These are phyloP conservation scores for Paracorniculantispora psalliotae DNA, from an alignment of 2,329 filamentous ascomycete genomes.

Conservation along the genomic window DNA sequence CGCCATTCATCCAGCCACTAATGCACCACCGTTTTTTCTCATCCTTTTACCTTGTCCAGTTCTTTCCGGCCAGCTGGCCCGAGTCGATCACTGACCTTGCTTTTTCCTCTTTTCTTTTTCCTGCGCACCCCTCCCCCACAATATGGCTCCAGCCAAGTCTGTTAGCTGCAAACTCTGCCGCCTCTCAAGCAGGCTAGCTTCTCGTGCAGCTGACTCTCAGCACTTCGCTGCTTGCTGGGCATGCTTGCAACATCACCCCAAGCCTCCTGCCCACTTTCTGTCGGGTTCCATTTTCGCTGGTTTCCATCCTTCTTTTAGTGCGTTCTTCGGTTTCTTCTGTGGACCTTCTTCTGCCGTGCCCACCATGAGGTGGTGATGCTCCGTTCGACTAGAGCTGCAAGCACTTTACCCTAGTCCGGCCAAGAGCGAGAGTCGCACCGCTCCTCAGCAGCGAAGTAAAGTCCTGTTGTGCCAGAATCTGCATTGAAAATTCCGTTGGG, in stretches of 20 bases:
- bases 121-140: slow-evolving; percentile 8
- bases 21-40: neutral
- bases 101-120: neutral
- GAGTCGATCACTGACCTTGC: neutral
- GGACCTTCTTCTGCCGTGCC: neutral
- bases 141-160: neutral
- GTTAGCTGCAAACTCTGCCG: slow-evolving; percentile 19
- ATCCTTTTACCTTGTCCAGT: neutral
- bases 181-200: slow-evolving; percentile 12
- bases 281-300: neutral
- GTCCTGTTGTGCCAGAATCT: no score
- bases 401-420: slow-evolving; percentile 2
- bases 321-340: neutral
- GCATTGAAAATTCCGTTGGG: no score
- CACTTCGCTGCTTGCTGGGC: neutral
- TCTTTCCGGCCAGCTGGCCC: neutral
- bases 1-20: neutral
- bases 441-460: neutral
- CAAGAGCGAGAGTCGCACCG: neutral
- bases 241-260: neutral
- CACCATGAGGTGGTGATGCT: neutral
- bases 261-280: neutral
- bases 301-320: neutral
- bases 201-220: slow-evolving; percentile 4
- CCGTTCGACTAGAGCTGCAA: no score